Percentiles rank a stretch among this genome's conserved stretches.
These are phyloP conservation scores for Aspergillus pseudotamarii DNA, from an alignment of 2,329 filamentous ascomycete genomes.

Conservation along the genomic window DNA sequence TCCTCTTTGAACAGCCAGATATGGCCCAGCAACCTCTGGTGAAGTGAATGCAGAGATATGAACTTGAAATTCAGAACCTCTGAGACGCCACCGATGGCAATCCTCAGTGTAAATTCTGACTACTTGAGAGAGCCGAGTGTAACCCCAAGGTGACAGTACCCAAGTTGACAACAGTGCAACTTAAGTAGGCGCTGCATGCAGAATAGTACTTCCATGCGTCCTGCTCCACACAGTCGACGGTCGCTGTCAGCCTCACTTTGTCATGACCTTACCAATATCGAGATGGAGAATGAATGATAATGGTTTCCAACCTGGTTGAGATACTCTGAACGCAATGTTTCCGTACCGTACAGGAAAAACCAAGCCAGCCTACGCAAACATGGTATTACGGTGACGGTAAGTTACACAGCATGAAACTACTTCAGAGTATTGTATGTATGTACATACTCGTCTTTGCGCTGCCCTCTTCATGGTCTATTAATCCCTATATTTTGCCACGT, in stretches of 20 bases:
- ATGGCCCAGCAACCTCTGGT: background rate
- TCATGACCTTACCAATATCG: constrained; percentile 10
- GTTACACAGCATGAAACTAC: constrained; percentile 7
- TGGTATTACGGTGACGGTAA: constrained; percentile 17
- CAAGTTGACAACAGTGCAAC: constrained; percentile 1
- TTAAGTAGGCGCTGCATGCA: constrained; percentile 11
- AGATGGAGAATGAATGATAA: background rate
- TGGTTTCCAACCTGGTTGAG: background rate
- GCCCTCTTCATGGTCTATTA: constrained; percentile 8
- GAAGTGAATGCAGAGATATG: background rate
- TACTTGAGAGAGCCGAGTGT: background rate
- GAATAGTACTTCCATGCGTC: constrained; percentile 5
- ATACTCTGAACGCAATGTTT: constrained; percentile 7
- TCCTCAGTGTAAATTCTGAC: background rate
- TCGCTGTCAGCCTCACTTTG: constrained; percentile 18
- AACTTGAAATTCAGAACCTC: background rate
- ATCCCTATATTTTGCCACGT: constrained; percentile 27
- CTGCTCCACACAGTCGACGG: constrained; percentile 10
- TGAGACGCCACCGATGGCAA: background rate
- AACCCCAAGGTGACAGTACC: constrained; percentile 4
- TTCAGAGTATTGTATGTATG: too few relatives aligned
- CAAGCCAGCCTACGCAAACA: background rate
- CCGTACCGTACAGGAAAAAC: constrained; percentile 15
- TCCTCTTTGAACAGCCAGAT: background rate
- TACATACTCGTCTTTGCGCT: background rate